Base-by-base conservation (phyloP, 192 early-diverging fungal species). In the Mortierella hygrophila region DNA sequence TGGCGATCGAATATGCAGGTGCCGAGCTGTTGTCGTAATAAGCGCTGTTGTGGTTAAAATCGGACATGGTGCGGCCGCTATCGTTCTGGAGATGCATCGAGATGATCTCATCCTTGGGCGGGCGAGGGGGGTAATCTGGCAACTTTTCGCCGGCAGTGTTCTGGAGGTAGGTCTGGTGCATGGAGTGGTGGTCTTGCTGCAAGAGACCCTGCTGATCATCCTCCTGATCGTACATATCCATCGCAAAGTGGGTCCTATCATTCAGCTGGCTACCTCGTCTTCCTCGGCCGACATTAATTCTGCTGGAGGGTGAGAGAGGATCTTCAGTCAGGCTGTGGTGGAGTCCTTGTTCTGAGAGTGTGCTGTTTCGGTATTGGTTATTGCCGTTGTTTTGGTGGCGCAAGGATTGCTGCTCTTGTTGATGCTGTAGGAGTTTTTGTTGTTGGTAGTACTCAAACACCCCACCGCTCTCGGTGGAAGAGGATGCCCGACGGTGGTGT, bases 361-460 rank as follows among this genome's bases (percentile, higher is more conserved):
- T 20, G 49, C 49, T 52, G 49, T 11, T 32, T 29, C 26, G 60
- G 55, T 10, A 57, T 18, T 26, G n/a, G 13, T 65, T 65, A 8
- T 15, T 32, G 0, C 1, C 0, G 29, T 65, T 11, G 15, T 65
- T 65, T 15, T 65, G 49, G 49, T 52, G 49, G 49, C 49, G 49
- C 2, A 46, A 9, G 4, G 57, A 9, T 35, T 65, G 60, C 6
- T 52, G 18, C 4, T 52, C 49, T 23, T 74, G 65, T 57, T 73
- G 74, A n/a, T 77, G 60, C 29, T 81, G 79, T 38, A 72, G 38
- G 55, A 76, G 57, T 29, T 68, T 18, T 38, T 68, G 69, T 37
- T 82, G 81, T 21, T 77, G 81, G 42, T 82, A 75, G 47, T 82
- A 82, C 7, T 38, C 54, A 16, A 69, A 52, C 0, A 70, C 81